Evolutionary conservation across 228 moss, liverwort and hornwort species (phyloP), one percentile per base, ranked within the genome.

Genomic region (Sphagnum magellanicum): DNA sequence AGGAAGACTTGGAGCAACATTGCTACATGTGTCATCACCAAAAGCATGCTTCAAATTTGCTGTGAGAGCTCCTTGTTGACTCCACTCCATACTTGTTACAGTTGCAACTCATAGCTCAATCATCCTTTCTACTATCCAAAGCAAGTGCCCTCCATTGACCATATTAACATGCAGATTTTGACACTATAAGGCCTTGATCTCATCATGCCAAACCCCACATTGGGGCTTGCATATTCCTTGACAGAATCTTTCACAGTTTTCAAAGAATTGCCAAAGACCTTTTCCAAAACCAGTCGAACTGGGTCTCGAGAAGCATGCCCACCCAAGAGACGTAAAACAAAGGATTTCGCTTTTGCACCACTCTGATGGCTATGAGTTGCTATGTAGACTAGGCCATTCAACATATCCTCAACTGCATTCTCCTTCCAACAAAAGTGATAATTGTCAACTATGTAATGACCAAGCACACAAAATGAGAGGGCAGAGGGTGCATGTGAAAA

Each of bases 31-130:
- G 60, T 92, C 92, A 60, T 95, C 95, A 66, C 88, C 81, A 8
- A 95, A 87, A 59, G 90, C 90, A 16, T 88, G 88, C 62, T 85
- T 90, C 80, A 92, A 73, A 69, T 95, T 95, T 8, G 92, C 83
- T 48, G 92, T 89, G 59, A 95, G 90, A 46, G 81, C 73, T 77
- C 81, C 90, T 76, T 88, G 92, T 64, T 95, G 83, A 70, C 95
- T 95, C 95, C 95, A 95, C 70, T 92, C 83, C 59, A 74, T 76
- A n/a, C n/a, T n/a, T n/a, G n/a, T n/a, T n/a, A n/a, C n/a, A n/a
- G n/a, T n/a, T n/a, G n/a, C n/a, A 63, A 83, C 83, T 69, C 79
- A 71, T 53, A 83, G 51, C 68, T 83, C 83, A 10, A 83, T 74
- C 83, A 83, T 83, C 46, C 83, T 73, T 50, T 83, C 83, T 55